Evolutionary conservation across 1,284 basidiomycete genomes (phyloP).

Genomic region (Ustilago curta): DNA sequence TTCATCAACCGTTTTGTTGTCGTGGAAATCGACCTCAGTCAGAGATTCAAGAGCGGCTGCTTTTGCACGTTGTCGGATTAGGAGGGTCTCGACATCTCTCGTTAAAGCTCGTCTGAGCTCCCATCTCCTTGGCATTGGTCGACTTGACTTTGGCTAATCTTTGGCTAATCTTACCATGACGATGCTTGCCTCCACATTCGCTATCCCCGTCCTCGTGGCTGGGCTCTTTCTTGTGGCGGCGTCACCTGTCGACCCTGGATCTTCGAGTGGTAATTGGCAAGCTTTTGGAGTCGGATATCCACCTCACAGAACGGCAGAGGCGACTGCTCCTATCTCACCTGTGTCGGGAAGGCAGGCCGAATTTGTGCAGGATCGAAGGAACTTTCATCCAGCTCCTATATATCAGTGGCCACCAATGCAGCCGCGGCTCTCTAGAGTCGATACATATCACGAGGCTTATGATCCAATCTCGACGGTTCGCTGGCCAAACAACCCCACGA

Average conservation of each 20-base stretch:
- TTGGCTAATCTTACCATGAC: not conserved
- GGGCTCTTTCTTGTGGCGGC: not conserved
- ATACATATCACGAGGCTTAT: no score
- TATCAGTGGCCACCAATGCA: not conserved
- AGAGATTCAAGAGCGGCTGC: no score
- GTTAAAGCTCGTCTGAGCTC: not conserved
- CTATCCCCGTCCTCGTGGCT: not conserved
- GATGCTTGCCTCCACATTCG: not conserved
- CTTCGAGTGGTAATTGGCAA: not conserved
- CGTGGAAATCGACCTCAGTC: no score
- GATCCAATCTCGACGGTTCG: no score
- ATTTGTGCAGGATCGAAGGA: not conserved
- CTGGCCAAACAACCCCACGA: no score
- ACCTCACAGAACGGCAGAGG: not conserved
- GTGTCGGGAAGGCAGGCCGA: not conserved
- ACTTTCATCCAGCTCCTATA: not conserved
- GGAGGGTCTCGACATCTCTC: no score
- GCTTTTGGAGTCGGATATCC: not conserved
- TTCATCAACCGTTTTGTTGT: no score
- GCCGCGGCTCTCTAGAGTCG: not conserved
- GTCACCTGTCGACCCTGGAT: not conserved
- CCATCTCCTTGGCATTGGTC: not conserved
- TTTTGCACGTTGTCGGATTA: no score
- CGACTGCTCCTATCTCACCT: not conserved
- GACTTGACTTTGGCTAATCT: no score